phyloP scores from a whole-genome alignment of 83 land plant genomes.

The Diphasiastrum complanatum region DNA sequence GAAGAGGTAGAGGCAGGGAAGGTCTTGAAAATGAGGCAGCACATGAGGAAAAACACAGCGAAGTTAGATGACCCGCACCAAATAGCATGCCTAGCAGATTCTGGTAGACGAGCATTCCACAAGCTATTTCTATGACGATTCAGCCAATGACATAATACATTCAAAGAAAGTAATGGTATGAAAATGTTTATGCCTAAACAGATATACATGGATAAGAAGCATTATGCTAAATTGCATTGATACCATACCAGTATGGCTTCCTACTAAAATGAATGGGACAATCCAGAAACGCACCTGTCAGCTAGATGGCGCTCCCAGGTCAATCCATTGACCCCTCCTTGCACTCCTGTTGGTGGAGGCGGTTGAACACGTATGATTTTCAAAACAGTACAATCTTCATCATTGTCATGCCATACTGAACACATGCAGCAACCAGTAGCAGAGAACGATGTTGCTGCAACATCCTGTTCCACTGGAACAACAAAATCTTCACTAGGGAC shows the following conservation, averaged over 20 bases:
- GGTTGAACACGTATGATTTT: constrained; percentile 75
- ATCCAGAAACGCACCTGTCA: constrained; percentile 62
- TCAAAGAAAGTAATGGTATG: background rate
- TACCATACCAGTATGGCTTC: too few species aligned
- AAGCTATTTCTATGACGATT: background rate
- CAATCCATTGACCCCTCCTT: constrained; percentile 43
- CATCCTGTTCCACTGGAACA: constrained; percentile 56
- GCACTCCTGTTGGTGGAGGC: constrained; percentile 46
- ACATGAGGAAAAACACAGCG: too few species aligned
- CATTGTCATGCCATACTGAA: constrained; percentile 84
- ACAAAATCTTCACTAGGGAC: constrained; percentile 64
- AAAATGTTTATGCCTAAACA: background rate
- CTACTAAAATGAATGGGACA: too few species aligned
- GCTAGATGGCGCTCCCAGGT: constrained; percentile 89
- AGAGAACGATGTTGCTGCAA: constrained; percentile 90
- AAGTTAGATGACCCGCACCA: background rate
- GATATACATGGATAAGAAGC: background rate
- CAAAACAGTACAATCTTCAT: constrained; percentile 50
- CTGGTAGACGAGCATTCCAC: background rate
- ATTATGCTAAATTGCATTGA: background rate
- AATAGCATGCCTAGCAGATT: background rate
- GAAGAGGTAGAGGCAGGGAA: too few species aligned
- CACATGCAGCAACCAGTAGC: constrained; percentile 88
- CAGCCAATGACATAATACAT: background rate
- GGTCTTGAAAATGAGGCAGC: too few species aligned